Conservation (phyloP, 495 filamentous ascomycete species). For the Amniculicola lignicola region DNA sequence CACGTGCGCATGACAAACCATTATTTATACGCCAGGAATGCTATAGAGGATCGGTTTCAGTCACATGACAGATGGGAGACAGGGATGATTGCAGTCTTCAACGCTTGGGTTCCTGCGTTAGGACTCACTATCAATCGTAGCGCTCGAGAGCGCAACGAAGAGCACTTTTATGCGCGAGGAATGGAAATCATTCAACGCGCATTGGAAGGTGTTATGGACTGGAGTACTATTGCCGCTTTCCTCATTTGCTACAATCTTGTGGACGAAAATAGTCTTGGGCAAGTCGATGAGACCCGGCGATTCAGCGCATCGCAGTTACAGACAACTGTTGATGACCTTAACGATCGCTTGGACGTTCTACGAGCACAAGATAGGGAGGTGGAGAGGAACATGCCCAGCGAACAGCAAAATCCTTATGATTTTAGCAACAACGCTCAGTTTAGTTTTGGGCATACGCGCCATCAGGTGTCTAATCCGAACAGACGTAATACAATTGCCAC, state of each 20-base stretch:
- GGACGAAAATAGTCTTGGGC: not conserved
- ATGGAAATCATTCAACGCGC: not conserved
- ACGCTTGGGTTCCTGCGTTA: not conserved
- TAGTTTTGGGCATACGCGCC: no score
- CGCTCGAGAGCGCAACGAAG: not conserved
- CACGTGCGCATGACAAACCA: not conserved
- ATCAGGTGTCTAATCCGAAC: no score
- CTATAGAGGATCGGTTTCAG: no score
- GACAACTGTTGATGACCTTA: not conserved
- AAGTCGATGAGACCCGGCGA: not conserved
- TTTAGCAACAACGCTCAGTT: not conserved
- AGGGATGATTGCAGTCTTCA: not conserved
- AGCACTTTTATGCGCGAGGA: not conserved
- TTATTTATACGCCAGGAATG: no score
- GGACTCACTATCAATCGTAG: not conserved
- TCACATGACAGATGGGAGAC: not conserved
- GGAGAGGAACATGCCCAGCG: not conserved
- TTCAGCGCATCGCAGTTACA: not conserved
- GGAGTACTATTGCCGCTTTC: not conserved
- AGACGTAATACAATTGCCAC: no score
- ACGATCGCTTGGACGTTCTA: not conserved
- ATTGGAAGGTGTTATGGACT: not conserved
- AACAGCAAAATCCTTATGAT: not conserved
- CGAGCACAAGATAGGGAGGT: not conserved
- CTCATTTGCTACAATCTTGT: not conserved